Base-by-base conservation (phyloP, 1,284 basidiomycete species). In the Sporisorium sorghi region DNA sequence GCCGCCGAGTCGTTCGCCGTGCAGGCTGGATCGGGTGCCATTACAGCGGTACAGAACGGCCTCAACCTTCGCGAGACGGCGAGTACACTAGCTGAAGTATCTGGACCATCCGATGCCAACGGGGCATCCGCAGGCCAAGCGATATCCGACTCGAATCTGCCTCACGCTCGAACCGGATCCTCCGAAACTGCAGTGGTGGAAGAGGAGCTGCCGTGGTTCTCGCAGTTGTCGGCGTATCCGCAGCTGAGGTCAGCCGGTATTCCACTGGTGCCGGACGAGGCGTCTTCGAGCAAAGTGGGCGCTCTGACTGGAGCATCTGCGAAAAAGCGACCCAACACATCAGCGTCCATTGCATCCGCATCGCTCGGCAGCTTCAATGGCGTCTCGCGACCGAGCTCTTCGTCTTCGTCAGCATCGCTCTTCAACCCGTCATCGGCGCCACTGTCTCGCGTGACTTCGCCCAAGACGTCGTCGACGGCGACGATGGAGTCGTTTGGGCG, bases 191-290 rank as follows among this genome's bases (percentile, higher is more conserved):
- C 17, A 4, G 44, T 48, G 7, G 57, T 28, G 12, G 67, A 71
- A 39, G 64, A 78, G 35, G 76, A 76, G 40, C 54, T 76, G 26
- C 77, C 77, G 2, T 79, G 77, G 77, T 79, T 79, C 57, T 78
- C 76, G 1, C 77, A 79, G 46, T 44, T 79, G 28, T 77, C 66
- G 35, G 68, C 76, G 0, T 71, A 75, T 42, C 75, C 77, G 19
- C 77, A 79, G 33, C 28, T 79, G 23, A 54, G 73, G 8, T 76
- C 73, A 17, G 73, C 73, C 4, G 73, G 73, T 1, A 72, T 76
- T 11, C 73, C 73, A 5, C 46, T 73, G 15, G 33, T 76, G 9
- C 66, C 73, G 5, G 61, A 68, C n/a, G 69, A 72, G 35, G 58
- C 39, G 6, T 57, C 47, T 23, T 57, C 63, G 23, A 54, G 49